Conservation (phyloP, 2,329 filamentous ascomycete genomes). For the Colletotrichum sp. region DNA sequence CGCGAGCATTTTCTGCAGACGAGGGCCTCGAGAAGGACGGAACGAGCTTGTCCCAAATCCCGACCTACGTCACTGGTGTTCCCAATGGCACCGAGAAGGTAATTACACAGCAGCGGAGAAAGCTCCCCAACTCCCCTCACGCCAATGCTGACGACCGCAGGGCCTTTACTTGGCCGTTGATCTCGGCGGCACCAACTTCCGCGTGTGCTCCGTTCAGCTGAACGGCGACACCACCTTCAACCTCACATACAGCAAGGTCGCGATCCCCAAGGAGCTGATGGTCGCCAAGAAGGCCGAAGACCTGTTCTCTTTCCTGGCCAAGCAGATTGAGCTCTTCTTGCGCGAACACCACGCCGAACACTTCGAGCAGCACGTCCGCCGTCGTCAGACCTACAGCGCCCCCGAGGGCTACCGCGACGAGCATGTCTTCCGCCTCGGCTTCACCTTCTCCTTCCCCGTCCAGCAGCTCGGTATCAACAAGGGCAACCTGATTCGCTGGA, state of each 20-base stretch:
- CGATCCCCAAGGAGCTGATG: conserved; percentile 92
- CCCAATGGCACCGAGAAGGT: conserved; percentile 99
- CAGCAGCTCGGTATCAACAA: conserved; percentile 95
- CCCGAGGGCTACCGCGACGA: conserved; percentile 69
- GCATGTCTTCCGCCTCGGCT: conserved; percentile 91
- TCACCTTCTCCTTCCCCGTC: conserved; percentile 98
- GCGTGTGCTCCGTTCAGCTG: conserved; percentile 92
- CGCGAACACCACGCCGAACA: conserved; percentile 87
- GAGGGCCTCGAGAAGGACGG: conserved; percentile 82
- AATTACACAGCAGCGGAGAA: conserved; percentile 23
- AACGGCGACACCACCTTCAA: conserved; percentile 96
- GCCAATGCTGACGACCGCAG: conserved; percentile 48
- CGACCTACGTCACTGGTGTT: conserved; percentile 93
- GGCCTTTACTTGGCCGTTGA: conserved; percentile 96
- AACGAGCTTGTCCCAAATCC: conserved; percentile 91
- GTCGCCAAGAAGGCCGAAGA: conserved; percentile 83
- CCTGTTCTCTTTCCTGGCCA: conserved; percentile 90
- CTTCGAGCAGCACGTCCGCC: conserved; percentile 73
- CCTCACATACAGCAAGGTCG: conserved; percentile 89
- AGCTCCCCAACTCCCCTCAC: neutral
- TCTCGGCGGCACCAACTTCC: conserved; percentile 97
- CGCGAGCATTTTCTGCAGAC: conserved; percentile 49
- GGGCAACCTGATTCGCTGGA: conserved; percentile 94
- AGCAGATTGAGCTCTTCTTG: conserved; percentile 90
- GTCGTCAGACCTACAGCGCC: conserved; percentile 65